Base-by-base conservation (phyloP, 257 asterid species). In the Leonotis leonurus region DNA sequence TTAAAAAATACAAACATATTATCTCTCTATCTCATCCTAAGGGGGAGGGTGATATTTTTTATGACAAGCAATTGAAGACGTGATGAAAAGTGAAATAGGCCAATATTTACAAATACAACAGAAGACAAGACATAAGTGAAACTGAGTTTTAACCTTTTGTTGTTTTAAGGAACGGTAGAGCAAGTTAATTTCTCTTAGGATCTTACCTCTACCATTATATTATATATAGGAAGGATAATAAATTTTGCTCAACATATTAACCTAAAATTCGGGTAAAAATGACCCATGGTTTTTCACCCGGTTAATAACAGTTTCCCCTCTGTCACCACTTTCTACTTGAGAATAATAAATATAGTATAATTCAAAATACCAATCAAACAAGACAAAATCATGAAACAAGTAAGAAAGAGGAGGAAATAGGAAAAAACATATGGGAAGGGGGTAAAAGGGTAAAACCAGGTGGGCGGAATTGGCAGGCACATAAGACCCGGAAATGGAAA, bases 401-500 rank as follows among this genome's bases (percentile, higher is more conserved):
- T 51, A 20, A 44, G 26, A 46, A 32, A 4, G 32, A 20, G 32
- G 27, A 37, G 33, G 6, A 36, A 56, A 39, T 3, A 8, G 37
- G 2, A 10, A 46, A 49, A 4, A 8, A 43, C 16, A 1, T 9
- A 41, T 20, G 29, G 8, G n/a, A 20, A 35, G 36, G 25, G 48
- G 75, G 56, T 53, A 37, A 62, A 64, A 69, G 14, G 13, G 29
- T 7, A 6, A 46, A 41, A 46, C 41, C 9, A 14, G 64, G 50
- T 17, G 1, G 10, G 17, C n/a, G 36, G 18, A 25, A 29, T 14
- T 53, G 59, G 25, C 61, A 17, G 58, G 71, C 22, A 30, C 43
- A 69, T 45, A 73, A 35, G 64, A 66, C 67, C 78, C 56, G 60
- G 79, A 81, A 84, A 84, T 52, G 77, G 77, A 64, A 77, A 75